Evolutionary conservation across 139 green algal genomes (phyloP).

Genomic region (Tetraselmis chui): DNA sequence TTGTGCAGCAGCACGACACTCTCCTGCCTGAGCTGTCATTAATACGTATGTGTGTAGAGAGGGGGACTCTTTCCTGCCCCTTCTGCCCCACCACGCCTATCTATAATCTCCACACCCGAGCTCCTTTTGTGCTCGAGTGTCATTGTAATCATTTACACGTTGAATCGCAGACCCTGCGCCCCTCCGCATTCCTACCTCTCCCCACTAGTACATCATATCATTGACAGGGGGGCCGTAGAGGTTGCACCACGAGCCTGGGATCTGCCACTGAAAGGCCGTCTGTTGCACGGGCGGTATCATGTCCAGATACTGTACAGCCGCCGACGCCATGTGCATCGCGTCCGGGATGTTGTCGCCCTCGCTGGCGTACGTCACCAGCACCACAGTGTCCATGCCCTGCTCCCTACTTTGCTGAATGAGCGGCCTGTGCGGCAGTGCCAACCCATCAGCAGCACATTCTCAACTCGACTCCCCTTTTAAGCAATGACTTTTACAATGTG

Average conservation of each 20-base stretch:
- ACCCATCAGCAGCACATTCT: background rate
- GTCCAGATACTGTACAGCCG: background rate
- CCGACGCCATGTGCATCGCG: slow-evolving; percentile 26
- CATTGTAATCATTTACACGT: no score
- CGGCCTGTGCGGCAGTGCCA: background rate
- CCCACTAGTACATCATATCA: background rate
- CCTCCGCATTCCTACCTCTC: no score
- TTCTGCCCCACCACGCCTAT: no score
- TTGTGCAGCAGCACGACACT: no score
- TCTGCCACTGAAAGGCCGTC: slow-evolving; percentile 1
- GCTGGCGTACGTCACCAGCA: slow-evolving; percentile 38
- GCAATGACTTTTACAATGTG: no score
- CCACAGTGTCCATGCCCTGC: background rate
- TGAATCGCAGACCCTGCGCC: no score
- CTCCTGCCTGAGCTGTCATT: no score
- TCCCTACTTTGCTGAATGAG: background rate
- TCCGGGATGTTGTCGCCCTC: slow-evolving; percentile 59
- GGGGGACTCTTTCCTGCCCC: no score
- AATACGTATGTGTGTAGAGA: no score
- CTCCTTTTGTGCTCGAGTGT: no score
- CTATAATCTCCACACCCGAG: no score
- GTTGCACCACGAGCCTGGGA: slow-evolving; percentile 13
- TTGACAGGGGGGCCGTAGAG: background rate
- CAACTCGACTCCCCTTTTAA: no score
- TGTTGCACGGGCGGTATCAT: background rate